Conservation (phyloP, 768 basidiomycete genomes). For the Cystofilobasidium capitatum region DNA sequence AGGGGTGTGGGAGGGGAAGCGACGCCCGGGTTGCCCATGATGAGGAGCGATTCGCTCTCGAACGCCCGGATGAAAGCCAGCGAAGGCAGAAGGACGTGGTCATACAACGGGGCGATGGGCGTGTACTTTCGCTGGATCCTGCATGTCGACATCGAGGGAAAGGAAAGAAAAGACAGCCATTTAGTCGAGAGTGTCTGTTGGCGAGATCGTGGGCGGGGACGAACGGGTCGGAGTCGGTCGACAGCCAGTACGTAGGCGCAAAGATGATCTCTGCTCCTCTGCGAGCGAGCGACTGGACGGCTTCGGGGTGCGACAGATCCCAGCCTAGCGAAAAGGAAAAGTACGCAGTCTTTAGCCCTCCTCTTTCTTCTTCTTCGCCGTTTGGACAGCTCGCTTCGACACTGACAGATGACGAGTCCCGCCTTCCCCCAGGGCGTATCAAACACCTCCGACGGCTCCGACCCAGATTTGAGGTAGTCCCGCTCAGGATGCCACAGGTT, state of each 20-base stretch:
- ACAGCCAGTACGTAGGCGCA: slow-evolving; percentile 14
- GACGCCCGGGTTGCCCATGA: slow-evolving; percentile 1
- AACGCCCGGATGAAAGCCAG: slow-evolving; percentile 5
- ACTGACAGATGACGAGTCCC: slow-evolving; percentile 6
- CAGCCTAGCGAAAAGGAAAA: slow-evolving; percentile 5
- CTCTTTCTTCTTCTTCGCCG: neutral
- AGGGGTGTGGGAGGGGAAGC: neutral
- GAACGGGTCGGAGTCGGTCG: slow-evolving; percentile 18
- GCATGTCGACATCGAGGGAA: neutral
- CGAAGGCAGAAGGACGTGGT: slow-evolving; percentile 1
- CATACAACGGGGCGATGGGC: neutral
- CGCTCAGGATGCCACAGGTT: slow-evolving; percentile 16
- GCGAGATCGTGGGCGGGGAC: neutral
- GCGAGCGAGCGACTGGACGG: neutral
- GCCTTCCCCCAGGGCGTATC: slow-evolving; percentile 22
- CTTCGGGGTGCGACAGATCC: slow-evolving; percentile 15
- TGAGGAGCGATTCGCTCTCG: neutral
- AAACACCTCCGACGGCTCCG: slow-evolving; percentile 6
- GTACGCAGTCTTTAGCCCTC: too few relatives aligned
- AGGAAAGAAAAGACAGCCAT: neutral
- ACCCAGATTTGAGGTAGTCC: slow-evolving; percentile 3
- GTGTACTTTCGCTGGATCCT: slow-evolving; percentile 14
- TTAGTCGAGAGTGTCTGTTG: neutral
- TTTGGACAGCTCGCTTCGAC: neutral
- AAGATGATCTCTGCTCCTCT: slow-evolving; percentile 14